A percentile compares a stretch with the other conserved stretches of the same genome.
These are phyloP conservation scores for Saccharomycopsis crataegensis DNA, from an alignment of 1,139 yeast species.

Conservation along the genomic window DNA sequence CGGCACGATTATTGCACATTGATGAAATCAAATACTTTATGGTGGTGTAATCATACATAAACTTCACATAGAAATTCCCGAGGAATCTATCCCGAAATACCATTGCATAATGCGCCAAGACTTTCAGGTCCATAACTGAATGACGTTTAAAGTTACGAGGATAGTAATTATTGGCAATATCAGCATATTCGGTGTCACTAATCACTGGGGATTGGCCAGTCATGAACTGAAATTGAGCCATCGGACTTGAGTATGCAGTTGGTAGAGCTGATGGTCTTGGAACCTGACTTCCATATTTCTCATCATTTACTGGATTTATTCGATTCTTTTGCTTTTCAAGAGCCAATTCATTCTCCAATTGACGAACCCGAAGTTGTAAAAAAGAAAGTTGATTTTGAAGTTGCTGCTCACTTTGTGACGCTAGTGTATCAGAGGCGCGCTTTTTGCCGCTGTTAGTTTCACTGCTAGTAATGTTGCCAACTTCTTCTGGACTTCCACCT, in stretches of 20 bases:
- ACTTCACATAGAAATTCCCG: slow-evolving; percentile 13
- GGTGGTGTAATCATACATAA: slow-evolving; percentile 7
- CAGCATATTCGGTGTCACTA: slow-evolving; percentile 3
- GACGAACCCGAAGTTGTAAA: too few species aligned
- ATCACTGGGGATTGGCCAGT: slow-evolving; percentile 4
- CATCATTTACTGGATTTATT: too few species aligned
- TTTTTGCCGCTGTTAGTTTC: not conserved
- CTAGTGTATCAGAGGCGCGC: too few species aligned
- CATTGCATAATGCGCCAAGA: slow-evolving; percentile 11
- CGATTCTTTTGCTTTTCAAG: too few species aligned
- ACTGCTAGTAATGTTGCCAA: not conserved
- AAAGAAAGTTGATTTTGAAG: too few species aligned
- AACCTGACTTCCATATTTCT: too few species aligned
- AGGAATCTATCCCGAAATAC: slow-evolving; percentile 8
- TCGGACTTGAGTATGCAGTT: too few species aligned
- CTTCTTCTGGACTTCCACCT: too few species aligned
- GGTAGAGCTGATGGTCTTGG: too few species aligned
- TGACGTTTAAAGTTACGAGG: slow-evolving; percentile 4
- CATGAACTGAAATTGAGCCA: too few species aligned
- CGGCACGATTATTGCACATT: slow-evolving; percentile 1
- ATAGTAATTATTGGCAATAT: slow-evolving; percentile 11
- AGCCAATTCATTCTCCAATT: too few species aligned
- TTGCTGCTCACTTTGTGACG: too few species aligned
- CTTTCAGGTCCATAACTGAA: slow-evolving; percentile 6
- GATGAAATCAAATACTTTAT: slow-evolving; percentile 7